Conservation (phyloP, 441 rosid species). For the Raphanus hybrid region DNA sequence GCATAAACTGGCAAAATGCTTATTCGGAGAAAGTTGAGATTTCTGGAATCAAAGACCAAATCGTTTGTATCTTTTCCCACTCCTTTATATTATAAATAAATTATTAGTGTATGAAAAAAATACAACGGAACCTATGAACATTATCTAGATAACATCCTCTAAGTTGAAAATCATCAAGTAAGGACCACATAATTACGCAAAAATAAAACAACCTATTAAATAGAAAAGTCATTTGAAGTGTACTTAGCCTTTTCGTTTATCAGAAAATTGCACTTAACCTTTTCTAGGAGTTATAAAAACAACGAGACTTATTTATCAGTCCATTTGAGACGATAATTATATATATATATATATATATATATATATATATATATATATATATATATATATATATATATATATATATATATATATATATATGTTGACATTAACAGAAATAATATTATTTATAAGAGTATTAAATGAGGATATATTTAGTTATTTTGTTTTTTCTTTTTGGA, state of each 20-base stretch:
- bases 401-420: too few species aligned
- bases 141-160: constrained; percentile 33
- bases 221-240: neutral
- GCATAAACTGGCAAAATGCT: constrained; percentile 36
- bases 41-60: constrained; percentile 39
- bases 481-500: too few species aligned
- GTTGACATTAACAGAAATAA: too few species aligned
- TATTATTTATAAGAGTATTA: too few species aligned
- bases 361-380: too few species aligned
- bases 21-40: constrained; percentile 38
- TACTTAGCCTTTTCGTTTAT: neutral
- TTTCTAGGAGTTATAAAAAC: too few species aligned
- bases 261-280: too few species aligned
- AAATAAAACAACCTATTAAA: neutral
- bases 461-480: too few species aligned
- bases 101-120: neutral
- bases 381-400: too few species aligned
- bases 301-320: too few species aligned
- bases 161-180: constrained; percentile 25
- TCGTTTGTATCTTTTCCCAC: constrained; percentile 31
- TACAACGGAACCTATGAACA: constrained; percentile 19
- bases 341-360: too few species aligned
- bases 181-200: constrained; percentile 51
- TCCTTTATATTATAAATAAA: constrained; percentile 8
- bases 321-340: too few species aligned